phyloP scores from a whole-genome alignment of 1,284 basidiomycete species.

The Pisolithus thermaeus region DNA sequence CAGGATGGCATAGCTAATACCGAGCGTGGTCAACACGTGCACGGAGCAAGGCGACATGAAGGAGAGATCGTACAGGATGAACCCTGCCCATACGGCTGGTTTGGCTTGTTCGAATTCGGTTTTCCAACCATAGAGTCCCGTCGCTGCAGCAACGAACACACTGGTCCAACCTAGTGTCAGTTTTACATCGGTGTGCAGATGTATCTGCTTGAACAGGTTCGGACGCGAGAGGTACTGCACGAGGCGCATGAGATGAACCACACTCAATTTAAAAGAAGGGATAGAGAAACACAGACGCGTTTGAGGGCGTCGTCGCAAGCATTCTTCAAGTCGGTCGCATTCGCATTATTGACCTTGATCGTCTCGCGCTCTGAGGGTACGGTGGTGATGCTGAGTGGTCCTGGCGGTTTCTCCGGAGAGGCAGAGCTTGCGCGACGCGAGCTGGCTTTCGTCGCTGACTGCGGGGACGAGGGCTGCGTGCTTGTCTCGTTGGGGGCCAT shows the following conservation, averaged over 20 bases:
- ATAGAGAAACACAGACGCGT: conserved; percentile 52
- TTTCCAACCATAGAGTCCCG: conserved; percentile 80
- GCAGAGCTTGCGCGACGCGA: conserved; percentile 29
- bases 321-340: conserved; percentile 78
- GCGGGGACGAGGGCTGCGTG: conserved; percentile 10
- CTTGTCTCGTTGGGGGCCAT: conserved; percentile 19
- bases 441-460: not conserved
- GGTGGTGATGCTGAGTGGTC: conserved; percentile 47
- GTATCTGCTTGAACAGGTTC: conserved; percentile 78
- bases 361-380: conserved; percentile 49
- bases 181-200: conserved; percentile 81
- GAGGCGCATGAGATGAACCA: conserved; percentile 4
- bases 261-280: not conserved
- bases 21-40: conserved; percentile 1
- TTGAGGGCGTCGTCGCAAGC: conserved; percentile 88
- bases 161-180: conserved; percentile 80
- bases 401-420: conserved; percentile 42
- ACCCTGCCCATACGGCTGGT: conserved; percentile 69
- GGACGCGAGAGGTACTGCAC: conserved; percentile 72
- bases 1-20: conserved; percentile 62
- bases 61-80: conserved; percentile 54
- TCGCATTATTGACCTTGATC: conserved; percentile 83
- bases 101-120: conserved; percentile 85
- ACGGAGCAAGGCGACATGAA: not conserved
- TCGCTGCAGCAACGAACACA: conserved; percentile 72